phyloP scores from a whole-genome alignment of 148 eudicot genomes.

The Rhododendron simsii region DNA sequence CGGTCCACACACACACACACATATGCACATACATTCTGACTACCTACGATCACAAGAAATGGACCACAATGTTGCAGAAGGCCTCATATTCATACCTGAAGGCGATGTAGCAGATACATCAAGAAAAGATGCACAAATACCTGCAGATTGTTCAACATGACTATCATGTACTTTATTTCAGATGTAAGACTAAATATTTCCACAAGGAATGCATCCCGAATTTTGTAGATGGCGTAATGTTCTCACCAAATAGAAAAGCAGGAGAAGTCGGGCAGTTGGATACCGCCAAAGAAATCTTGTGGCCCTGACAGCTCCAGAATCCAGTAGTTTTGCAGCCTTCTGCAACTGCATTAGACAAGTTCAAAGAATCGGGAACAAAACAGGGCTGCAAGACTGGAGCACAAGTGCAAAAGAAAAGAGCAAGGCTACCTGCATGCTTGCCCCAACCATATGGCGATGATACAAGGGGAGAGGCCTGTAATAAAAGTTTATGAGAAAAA shows the following conservation, averaged over 20 bases:
- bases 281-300: constrained; percentile 95
- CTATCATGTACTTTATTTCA: constrained; percentile 2
- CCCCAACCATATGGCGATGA: constrained; percentile 90
- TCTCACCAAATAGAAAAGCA: constrained; percentile 77
- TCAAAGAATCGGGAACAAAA: constrained; percentile 3
- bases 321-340: constrained; percentile 88
- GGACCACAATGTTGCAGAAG: neutral
- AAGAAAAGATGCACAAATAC: constrained; percentile 95
- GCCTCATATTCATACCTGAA: constrained; percentile 60
- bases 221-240: neutral
- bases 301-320: constrained; percentile 96
- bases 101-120: constrained; percentile 94
- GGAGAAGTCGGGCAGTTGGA: constrained; percentile 82
- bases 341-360: constrained; percentile 53
- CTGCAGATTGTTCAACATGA: constrained; percentile 38
- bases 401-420: constrained; percentile 1
- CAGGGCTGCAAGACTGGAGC: neutral
- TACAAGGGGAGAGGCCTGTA: constrained; percentile 92
- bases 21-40: neutral
- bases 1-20: neutral
- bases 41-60: neutral
- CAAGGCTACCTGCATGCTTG: constrained; percentile 73
- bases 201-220: neutral
- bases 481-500: constrained; percentile 9
- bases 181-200: neutral